Evolutionary conservation across 345 rosid genomes (phyloP), one percentile per base, ranked within the genome.

Genomic region (Aegle marmelos): DNA sequence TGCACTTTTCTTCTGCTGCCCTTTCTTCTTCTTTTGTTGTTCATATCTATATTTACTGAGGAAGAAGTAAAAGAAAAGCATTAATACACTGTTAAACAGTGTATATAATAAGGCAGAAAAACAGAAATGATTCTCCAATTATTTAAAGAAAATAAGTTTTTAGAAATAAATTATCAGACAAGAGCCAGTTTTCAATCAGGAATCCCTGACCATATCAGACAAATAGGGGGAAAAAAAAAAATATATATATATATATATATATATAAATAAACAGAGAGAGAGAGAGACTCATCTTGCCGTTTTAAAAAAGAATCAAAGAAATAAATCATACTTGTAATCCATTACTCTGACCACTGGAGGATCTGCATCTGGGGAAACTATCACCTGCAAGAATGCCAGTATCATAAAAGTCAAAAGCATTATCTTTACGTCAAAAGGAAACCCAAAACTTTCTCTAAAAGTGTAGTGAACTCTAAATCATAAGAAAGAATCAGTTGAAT

Each of bases 331-430:
- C 99, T 83, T 91, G 84, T 89, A 96, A 79, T 96, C 97, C 97
- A 92, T 94, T 84, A 91, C 94, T 89, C 89, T 89, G 81, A 94
- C 87, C 80, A 94, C 97, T 0, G 97, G 99, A 78, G 99, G 99
- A 84, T 96, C 97, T 9, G 97, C 96, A 81, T 96, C 97, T 17
- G 98, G 95, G 53, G 98, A 92, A 58, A 94, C 56, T 73, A 96
- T 87, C 74, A 96, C 97, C 99, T 96, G 85, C 79, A 85, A 78
- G 76, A 82, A 73, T 36, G 78, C 58, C 70, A 60, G 53, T 41
- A 60, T 79, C 53, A 39, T 10, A 67, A 5, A 28, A 68, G 74
- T 22, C 56, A 41, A 41, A 33, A 53, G 31, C 50, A 17, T n/a
- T 62, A 62, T n/a, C 67, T 58, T 27, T 58, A 11, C 7, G 9